Evolutionary conservation across 352 stramenopile species (phyloP), one percentile per base, ranked within the genome.

Genomic region (Phytophthora europaea): DNA sequence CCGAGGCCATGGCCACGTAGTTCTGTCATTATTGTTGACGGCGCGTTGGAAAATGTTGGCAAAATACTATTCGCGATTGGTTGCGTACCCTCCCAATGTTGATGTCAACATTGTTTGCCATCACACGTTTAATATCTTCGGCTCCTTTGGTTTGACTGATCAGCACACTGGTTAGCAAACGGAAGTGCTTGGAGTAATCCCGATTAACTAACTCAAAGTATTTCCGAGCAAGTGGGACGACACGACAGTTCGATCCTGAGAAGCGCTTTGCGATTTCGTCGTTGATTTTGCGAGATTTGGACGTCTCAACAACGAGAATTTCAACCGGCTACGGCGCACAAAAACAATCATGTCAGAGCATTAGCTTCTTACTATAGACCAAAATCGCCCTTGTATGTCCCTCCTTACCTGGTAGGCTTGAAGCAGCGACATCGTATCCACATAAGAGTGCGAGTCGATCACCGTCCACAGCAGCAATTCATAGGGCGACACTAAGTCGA

Each of bases 121-220:
- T 90, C 28, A 97, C 77, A 26, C 90, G 79, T 69, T 94, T 95
- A 34, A 97, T 72, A 68, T 97, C 88, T 65, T 95, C 89, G 18
- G 84, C 85, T 54, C 90, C 90, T 80, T 93, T 93, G 8, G 88
- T 94, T 66, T 97, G 90, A 64, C 90, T 97, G 61, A 20, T 15
- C 47, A 26, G 20, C 1, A 26, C 5, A 23, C 4, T 18, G 47
- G 10, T 53, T 53, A 53, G 45, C 20, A 53, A 53, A 26, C 20
- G 6, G n/a, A 16, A 28, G 20, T 28, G 10, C 47, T 26, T 53
- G 47, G 20, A 53, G 20, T 15, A 26, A 28, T 28, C 20, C 23
- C 34, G 16, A 10, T n/a, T 15, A 6, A 72, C 83, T 72, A 55
- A 95, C 88, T 94, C 78, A 50, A 95, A 95, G 34, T 95, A 94